Conservation (phyloP, 352 stramenopile species). For the Phytophthora pinifolia region DNA sequence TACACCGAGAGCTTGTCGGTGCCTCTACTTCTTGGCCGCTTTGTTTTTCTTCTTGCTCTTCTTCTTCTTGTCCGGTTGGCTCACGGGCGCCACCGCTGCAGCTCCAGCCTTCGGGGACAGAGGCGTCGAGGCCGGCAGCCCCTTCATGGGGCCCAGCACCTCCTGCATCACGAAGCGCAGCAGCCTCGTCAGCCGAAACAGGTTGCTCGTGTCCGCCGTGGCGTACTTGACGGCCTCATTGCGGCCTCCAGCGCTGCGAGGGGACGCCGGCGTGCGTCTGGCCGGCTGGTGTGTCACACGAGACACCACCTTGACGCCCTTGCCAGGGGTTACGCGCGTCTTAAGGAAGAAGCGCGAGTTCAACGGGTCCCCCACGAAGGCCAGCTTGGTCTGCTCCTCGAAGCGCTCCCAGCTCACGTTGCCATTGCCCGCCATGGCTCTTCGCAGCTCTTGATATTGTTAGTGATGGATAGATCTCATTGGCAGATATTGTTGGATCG, state of each 20-base stretch:
- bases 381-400: constrained; percentile 68
- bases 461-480: constrained; percentile 14
- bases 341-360: constrained; percentile 69
- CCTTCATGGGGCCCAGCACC: constrained; percentile 57
- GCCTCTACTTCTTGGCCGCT: constrained; percentile 20
- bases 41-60: constrained; percentile 46
- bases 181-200: constrained; percentile 50
- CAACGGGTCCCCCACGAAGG: constrained; percentile 51
- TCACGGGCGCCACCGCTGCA: neutral
- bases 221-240: constrained; percentile 33
- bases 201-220: constrained; percentile 27
- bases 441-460: neutral
- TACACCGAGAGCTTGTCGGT: neutral
- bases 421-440: constrained; percentile 16
- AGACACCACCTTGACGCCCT: constrained; percentile 41
- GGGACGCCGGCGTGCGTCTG: constrained; percentile 16
- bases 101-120: constrained; percentile 5
- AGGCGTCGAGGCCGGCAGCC: constrained; percentile 10
- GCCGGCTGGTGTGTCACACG: constrained; percentile 42
- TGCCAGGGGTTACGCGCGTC: constrained; percentile 35
- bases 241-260: constrained; percentile 9
- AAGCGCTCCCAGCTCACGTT: constrained; percentile 64
- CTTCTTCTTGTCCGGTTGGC: constrained; percentile 33
- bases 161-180: constrained; percentile 74
- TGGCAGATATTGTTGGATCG: constrained; percentile 18